Conservation (phyloP, 2,329 filamentous ascomycete species). For the Mycosphaerella arachidis region DNA sequence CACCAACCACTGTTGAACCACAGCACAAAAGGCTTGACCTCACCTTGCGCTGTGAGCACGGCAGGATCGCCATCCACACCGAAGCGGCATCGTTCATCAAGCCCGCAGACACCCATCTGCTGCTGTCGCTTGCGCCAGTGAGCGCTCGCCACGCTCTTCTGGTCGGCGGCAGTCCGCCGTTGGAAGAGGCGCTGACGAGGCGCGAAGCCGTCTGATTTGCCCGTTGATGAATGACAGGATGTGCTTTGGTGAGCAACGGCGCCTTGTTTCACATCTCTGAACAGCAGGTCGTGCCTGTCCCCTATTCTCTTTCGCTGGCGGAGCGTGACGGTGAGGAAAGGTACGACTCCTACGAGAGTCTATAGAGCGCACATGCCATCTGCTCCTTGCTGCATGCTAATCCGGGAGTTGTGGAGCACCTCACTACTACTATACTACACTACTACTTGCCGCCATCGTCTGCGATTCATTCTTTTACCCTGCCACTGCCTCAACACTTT, state of each 20-base stretch:
- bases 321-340: constrained; percentile 7
- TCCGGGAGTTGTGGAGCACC: not conserved
- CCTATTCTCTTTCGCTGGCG: constrained; percentile 4
- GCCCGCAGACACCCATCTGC: not conserved
- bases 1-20: too few relatives aligned
- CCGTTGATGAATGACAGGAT: constrained; percentile 10
- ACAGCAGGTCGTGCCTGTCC: not conserved
- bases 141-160: constrained; percentile 16
- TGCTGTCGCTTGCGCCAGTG: constrained; percentile 10
- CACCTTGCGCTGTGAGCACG: not conserved
- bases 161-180: not conserved
- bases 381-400: constrained; percentile 1
- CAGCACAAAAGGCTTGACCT: not conserved
- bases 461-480: not conserved
- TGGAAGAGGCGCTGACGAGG: not conserved
- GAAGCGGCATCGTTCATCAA: constrained; percentile 5
- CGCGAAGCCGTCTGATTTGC: constrained; percentile 14
- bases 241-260: not conserved
- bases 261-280: not conserved
- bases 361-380: constrained; percentile 11
- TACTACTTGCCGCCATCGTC: not conserved
- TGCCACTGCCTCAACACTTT: constrained; percentile 2
- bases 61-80: not conserved
- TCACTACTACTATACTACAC: not conserved
- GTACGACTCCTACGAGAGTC: not conserved